Conservation (phyloP, 1,139 yeast species). For the Kodamaea anthophila region DNA sequence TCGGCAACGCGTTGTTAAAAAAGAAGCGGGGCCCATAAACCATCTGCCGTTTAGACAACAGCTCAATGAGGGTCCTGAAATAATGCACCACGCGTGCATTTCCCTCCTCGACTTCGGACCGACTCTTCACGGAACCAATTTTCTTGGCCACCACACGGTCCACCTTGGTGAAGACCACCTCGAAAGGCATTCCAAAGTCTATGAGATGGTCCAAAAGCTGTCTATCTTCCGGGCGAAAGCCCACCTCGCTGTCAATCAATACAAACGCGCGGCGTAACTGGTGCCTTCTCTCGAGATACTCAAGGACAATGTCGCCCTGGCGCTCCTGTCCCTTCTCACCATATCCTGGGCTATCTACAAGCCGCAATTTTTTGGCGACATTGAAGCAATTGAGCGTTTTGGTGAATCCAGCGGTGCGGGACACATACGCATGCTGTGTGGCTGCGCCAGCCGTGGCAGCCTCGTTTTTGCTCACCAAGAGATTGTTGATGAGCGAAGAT, state of each 20-base stretch:
- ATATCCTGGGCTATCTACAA: constrained; percentile 86
- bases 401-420: constrained; percentile 67
- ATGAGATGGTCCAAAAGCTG: constrained; percentile 45
- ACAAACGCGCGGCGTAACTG: constrained; percentile 55
- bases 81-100: constrained; percentile 21
- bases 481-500: constrained; percentile 62
- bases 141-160: constrained; percentile 42
- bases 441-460: constrained; percentile 19
- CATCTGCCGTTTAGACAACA: constrained; percentile 18
- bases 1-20: constrained; percentile 30
- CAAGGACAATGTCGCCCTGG: constrained; percentile 65
- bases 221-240: constrained; percentile 53
- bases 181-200: constrained; percentile 59
- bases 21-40: constrained; percentile 27
- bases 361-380: constrained; percentile 53
- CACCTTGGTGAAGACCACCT: constrained; percentile 68
- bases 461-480: constrained; percentile 30
- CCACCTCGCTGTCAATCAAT: constrained; percentile 53
- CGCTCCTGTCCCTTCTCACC: constrained; percentile 56
- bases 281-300: constrained; percentile 50
- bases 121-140: constrained; percentile 10
- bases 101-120: constrained; percentile 11
- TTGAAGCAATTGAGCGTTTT: constrained; percentile 70
- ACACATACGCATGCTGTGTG: constrained; percentile 47
- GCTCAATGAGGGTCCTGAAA: constrained; percentile 18